Base-by-base conservation (phyloP, 2,329 filamentous ascomycete genomes). In the Mariannaea elegans region DNA sequence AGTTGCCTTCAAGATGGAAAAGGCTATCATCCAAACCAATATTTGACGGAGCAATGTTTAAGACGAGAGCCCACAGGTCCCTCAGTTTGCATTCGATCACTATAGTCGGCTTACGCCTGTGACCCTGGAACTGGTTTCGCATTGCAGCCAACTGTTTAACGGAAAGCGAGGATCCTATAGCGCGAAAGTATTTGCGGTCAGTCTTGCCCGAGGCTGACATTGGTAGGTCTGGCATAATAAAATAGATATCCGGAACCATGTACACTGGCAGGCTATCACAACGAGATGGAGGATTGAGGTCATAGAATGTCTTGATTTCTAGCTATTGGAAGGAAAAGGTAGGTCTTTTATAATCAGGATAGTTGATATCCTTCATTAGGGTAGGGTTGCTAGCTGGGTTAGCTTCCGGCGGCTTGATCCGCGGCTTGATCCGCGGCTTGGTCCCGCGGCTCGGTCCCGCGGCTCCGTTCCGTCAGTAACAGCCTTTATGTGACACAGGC, bases 21-120 rank as follows among this genome's bases (percentile, higher is more conserved):
- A 73, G 73, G 47, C 63, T 65, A 31, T 68, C 63, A 5, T 66
- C 62, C 3, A 71, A 59, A 7, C 75, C 73, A 19, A 81, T 78
- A 2, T 45, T 52, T 1, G 57, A 12, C 9, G 45, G 10, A 27
- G 29, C 19, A 8, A 50, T 34, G 16, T n/a, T 23, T 6, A 47
- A 32, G 13, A 29, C 24, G 21, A 19, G 16, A 7, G 27, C 24
- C 45, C 45, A 47, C 5, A 47, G 24, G 7, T 31, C 27, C 16
- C 27, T 21, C 12, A 47, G 27, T 18, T 27, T 18, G 10, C n/a
- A 16, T 21, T 47, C 45, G 8, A 29, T 8, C 3, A 3, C n/a
- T 18, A 16, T 47, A 29, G 9, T 32, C n/a, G 45, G 45, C 6
- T 13, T 10, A 7, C 12, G 24, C 10, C 23, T 13, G 7, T 16